Evolutionary conservation across 805 yeast species (phyloP).

Genomic region (Candida nonsorbophila): DNA sequence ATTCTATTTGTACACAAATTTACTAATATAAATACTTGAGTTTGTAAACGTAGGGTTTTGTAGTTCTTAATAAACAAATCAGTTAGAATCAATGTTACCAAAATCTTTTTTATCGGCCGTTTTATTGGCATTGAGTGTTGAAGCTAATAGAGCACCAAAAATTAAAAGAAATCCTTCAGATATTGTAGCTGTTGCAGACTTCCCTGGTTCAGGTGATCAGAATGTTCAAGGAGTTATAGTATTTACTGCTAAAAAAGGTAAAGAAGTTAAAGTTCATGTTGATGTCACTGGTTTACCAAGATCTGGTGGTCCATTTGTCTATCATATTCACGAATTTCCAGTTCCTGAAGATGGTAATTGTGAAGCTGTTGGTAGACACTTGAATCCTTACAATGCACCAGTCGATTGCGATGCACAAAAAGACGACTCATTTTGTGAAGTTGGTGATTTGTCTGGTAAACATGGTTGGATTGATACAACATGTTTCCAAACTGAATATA

Average conservation of each 20-base stretch:
- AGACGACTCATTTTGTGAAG: conserved; percentile 55
- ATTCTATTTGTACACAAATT: too few relatives aligned
- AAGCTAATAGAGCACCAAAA: conserved; percentile 46
- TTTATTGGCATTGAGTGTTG: conserved; percentile 3
- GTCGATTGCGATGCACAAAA: conserved; percentile 45
- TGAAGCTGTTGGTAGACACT: conserved; percentile 50
- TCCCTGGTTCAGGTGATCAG: conserved; percentile 39
- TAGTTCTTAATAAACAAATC: too few relatives aligned
- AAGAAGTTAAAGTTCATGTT: conserved; percentile 59
- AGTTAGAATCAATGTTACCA: too few relatives aligned
- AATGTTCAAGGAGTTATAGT: conserved; percentile 49
- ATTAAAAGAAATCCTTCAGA: conserved; percentile 44
- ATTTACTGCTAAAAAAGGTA: conserved; percentile 52
- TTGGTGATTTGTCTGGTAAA: conserved; percentile 75
- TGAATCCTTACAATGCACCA: conserved; percentile 60
- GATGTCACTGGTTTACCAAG: conserved; percentile 67
- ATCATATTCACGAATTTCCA: conserved; percentile 60
- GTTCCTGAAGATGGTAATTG: conserved; percentile 48
- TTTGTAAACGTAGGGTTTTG: too few relatives aligned
- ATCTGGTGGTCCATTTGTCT: conserved; percentile 61
- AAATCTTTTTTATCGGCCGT: too few relatives aligned
- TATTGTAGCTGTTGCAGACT: conserved; percentile 53
- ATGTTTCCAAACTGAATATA: conserved; percentile 58
- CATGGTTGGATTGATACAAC: conserved; percentile 71
- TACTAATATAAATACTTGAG: too few relatives aligned